phyloP scores from a whole-genome alignment of 352 stramenopile species.

The Phytophthora boehmeriae region DNA sequence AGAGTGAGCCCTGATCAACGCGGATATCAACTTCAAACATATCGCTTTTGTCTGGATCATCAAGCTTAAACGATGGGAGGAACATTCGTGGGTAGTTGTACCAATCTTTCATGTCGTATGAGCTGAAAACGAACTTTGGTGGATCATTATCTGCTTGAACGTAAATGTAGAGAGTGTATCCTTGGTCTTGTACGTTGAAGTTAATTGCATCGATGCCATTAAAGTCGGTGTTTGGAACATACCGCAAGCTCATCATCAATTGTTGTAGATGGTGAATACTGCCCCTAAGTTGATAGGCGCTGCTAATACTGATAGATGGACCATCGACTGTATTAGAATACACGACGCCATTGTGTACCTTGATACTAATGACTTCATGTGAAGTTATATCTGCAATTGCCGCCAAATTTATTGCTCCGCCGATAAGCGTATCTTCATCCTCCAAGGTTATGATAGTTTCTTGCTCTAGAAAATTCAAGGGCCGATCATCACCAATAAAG shows the following conservation, averaged over 20 bases:
- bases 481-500: constrained; percentile 11
- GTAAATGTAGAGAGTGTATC: constrained; percentile 41
- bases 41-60: constrained; percentile 43
- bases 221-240: constrained; percentile 25
- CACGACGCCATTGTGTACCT: constrained; percentile 15
- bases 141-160: constrained; percentile 34
- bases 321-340: constrained; percentile 9
- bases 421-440: constrained; percentile 24
- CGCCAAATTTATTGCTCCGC: constrained; percentile 15
- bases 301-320: constrained; percentile 8
- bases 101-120: constrained; percentile 26
- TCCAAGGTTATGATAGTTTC: constrained; percentile 13
- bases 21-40: constrained; percentile 38
- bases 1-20: constrained; percentile 31
- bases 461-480: constrained; percentile 12
- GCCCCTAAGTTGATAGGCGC: constrained; percentile 12
- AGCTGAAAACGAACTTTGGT: constrained; percentile 30
- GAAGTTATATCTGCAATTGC: constrained; percentile 3
- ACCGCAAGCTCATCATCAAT: constrained; percentile 20
- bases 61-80: constrained; percentile 37
- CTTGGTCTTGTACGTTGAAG: constrained; percentile 12
- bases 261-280: constrained; percentile 8
- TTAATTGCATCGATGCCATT: constrained; percentile 33
- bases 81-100: constrained; percentile 30
- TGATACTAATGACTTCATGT: constrained; percentile 9